These are phyloP conservation scores for Lentinus tigrinus DNA, from an alignment of 768 basidiomycete genomes.

Conservation along the genomic window DNA sequence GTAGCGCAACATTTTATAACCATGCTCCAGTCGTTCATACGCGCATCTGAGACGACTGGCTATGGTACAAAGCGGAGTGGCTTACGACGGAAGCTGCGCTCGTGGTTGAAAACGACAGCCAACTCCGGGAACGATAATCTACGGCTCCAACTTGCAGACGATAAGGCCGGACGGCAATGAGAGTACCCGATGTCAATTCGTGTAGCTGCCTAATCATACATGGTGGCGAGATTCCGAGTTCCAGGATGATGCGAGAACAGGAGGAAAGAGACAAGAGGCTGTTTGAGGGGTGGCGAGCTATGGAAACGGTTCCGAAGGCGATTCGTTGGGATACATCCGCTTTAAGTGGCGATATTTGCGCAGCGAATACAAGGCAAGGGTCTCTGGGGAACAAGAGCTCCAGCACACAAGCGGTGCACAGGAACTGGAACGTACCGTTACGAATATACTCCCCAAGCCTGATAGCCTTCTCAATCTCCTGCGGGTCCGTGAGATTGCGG, in stretches of 20 bases:
- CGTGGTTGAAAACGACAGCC: too few relatives aligned
- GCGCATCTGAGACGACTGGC: too few relatives aligned
- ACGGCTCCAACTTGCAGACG: too few relatives aligned
- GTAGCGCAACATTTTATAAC: too few relatives aligned
- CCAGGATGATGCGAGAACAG: neutral
- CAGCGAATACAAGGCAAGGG: constrained; percentile 76
- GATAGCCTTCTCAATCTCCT: constrained; percentile 76
- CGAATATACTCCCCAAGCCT: constrained; percentile 81
- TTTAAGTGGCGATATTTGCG: constrained; percentile 82
- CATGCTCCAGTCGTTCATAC: too few relatives aligned
- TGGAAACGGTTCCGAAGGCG: constrained; percentile 9
- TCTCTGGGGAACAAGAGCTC: constrained; percentile 48
- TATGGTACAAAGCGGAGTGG: too few relatives aligned
- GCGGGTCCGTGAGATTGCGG: constrained; percentile 56
- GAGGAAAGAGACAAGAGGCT: neutral
- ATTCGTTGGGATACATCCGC: constrained; percentile 54
- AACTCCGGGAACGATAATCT: too few relatives aligned
- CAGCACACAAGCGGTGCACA: neutral
- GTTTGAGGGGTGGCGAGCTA: neutral
- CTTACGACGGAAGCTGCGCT: too few relatives aligned
- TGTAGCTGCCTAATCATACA: neutral
- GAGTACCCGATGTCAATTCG: too few relatives aligned
- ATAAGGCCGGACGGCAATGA: too few relatives aligned
- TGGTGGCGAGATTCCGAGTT: neutral
- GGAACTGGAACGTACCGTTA: constrained; percentile 53